Evolutionary conservation across 306 rosid genomes (phyloP).

Genomic region (Arachis hypogaea): DNA sequence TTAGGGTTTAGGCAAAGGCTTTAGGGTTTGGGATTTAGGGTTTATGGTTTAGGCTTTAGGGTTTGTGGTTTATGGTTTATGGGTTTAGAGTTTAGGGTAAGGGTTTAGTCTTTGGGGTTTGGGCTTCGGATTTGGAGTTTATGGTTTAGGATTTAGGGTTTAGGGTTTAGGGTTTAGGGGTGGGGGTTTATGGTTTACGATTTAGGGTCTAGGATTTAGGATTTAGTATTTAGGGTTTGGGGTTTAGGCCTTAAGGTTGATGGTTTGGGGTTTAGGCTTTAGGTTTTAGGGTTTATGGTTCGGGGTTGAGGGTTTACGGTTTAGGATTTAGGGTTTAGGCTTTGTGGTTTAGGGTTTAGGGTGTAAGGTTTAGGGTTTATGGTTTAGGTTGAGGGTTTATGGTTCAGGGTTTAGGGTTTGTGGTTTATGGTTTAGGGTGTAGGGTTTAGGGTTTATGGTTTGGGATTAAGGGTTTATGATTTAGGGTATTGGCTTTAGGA

Average conservation of each 20-base stretch:
- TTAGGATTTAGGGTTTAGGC: constrained; percentile 27
- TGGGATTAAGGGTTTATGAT: constrained; percentile 11
- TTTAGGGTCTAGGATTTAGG: constrained; percentile 15
- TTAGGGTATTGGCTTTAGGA: constrained; percentile 28
- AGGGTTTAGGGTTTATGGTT: neutral
- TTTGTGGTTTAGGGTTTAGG: constrained; percentile 29
- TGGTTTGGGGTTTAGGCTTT: constrained; percentile 3
- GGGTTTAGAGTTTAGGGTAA: neutral
- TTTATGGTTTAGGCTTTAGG: too few species aligned
- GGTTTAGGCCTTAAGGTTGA: constrained; percentile 9
- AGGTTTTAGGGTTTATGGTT: constrained; percentile 29
- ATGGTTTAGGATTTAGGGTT: constrained; percentile 17
- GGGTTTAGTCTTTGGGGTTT: neutral
- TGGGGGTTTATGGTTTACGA: constrained; percentile 12
- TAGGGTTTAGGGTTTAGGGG: neutral
- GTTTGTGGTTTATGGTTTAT: neutral
- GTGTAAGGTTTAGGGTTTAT: constrained; percentile 33
- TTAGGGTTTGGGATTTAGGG: too few species aligned
- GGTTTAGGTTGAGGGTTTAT: constrained; percentile 26
- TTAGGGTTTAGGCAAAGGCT: too few species aligned
- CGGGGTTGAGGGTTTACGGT: constrained; percentile 32
- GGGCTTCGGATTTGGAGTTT: constrained; percentile 5
- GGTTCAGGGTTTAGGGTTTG: constrained; percentile 37
- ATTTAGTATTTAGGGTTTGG: neutral
- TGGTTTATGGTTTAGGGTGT: constrained; percentile 31